Evolutionary conservation across 331 rosid genomes (phyloP).

Genomic region (Spiraea crenata): DNA sequence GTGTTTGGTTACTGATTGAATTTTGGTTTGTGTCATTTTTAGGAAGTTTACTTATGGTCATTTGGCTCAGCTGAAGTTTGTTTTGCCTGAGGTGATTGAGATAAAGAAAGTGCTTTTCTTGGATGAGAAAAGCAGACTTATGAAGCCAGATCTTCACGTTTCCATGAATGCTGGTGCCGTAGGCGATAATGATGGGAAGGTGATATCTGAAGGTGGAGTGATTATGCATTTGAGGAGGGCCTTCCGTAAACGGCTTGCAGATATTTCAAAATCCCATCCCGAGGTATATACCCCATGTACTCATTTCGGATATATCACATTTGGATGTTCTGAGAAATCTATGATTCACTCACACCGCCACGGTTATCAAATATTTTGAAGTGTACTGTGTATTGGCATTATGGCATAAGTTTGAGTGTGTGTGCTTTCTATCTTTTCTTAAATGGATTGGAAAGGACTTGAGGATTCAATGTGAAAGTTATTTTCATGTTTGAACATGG

Average conservation of each 20-base stretch:
- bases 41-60: constrained; percentile 81
- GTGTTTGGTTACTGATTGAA: background rate
- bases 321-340: too few relatives aligned
- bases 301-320: background rate
- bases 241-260: constrained; percentile 43
- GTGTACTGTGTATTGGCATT: too few relatives aligned
- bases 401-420: too few relatives aligned
- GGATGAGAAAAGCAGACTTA: constrained; percentile 58
- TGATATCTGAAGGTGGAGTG: constrained; percentile 23
- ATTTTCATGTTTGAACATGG: background rate
- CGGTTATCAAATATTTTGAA: too few relatives aligned
- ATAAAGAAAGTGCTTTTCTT: constrained; percentile 42
- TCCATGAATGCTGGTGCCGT: constrained; percentile 34
- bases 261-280: constrained; percentile 51
- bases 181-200: constrained; percentile 29
- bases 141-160: constrained; percentile 74
- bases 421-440: too few relatives aligned
- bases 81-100: constrained; percentile 65
- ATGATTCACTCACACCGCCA: too few relatives aligned
- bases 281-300: constrained; percentile 37
- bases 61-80: constrained; percentile 72
- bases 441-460: too few relatives aligned
- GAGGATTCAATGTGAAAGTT: background rate
- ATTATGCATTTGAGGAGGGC: constrained; percentile 44
- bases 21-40: background rate